These are phyloP conservation scores for Ophiocordyceps polyrhachis-furcata DNA, from an alignment of 2,329 filamentous ascomycete genomes.

Conservation along the genomic window DNA sequence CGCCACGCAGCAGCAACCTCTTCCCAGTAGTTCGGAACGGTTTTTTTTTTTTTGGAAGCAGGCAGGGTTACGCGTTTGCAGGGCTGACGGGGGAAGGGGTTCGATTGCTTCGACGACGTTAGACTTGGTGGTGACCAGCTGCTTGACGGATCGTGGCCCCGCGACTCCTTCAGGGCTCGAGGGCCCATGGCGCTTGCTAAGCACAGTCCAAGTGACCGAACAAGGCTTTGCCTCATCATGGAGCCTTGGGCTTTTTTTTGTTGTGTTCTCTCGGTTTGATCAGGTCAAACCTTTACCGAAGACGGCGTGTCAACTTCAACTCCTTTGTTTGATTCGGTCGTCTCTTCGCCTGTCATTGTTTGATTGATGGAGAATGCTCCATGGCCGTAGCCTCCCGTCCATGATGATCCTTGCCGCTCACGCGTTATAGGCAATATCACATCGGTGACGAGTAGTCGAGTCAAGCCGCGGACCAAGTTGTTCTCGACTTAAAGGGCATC, in stretches of 20 bases:
- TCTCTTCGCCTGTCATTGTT: background rate
- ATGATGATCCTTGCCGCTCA: background rate
- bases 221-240: background rate
- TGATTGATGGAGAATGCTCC: background rate
- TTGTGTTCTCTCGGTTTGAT: background rate
- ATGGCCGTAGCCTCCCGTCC: background rate
- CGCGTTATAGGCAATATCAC: background rate
- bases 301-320: background rate
- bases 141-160: background rate
- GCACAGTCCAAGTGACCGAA: background rate
- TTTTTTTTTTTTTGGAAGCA: no score
- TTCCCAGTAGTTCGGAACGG: no score
- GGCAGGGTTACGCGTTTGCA: no score
- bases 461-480: background rate
- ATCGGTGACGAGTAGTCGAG: background rate
- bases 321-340: background rate
- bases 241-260: background rate
- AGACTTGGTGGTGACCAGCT: background rate
- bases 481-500: background rate
- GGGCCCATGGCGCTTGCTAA: background rate
- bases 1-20: no score
- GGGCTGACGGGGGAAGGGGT: background rate
- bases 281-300: background rate
- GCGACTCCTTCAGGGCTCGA: background rate
- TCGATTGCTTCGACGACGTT: background rate